phyloP scores from a whole-genome alignment of 176 grass and related monocot species.

The Juncus inflexus region DNA sequence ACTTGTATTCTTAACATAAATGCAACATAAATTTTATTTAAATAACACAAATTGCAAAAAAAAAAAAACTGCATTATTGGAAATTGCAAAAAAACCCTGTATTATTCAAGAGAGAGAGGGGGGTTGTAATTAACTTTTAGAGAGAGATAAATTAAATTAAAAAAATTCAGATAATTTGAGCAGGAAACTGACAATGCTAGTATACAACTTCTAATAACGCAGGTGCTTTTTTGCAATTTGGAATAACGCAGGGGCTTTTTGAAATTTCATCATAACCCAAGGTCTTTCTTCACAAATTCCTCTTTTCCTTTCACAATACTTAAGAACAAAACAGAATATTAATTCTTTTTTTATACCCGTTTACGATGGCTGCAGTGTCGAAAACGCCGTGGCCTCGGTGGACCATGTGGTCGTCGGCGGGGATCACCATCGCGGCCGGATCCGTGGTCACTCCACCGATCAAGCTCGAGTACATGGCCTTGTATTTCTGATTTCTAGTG shows the following conservation, averaged over 20 bases:
- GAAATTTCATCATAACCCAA: neutral
- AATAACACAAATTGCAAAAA: neutral
- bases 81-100: neutral
- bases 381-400: slow-evolving; percentile 97
- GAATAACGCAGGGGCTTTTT: too few species aligned
- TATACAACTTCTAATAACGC: neutral
- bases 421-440: slow-evolving; percentile 80
- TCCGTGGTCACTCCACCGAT: slow-evolving; percentile 73
- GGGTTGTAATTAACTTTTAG: too few species aligned
- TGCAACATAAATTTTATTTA: too few species aligned
- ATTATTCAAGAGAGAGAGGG: neutral
- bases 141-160: too few species aligned
- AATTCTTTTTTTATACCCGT: slow-evolving; percentile 52
- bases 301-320: neutral
- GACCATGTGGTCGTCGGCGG: slow-evolving; percentile 94
- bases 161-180: too few species aligned
- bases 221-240: too few species aligned
- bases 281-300: neutral
- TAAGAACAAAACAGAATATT: neutral
- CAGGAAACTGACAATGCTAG: neutral
- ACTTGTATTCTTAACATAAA: too few species aligned
- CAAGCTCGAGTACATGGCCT: slow-evolving; percentile 90
- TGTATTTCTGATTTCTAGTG: slow-evolving; percentile 66
- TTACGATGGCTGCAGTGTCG: slow-evolving; percentile 81
- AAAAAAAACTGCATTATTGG: slow-evolving; percentile 10